Conservation (phyloP, 345 rosid genomes). For the Hibiscus tridactylites region DNA sequence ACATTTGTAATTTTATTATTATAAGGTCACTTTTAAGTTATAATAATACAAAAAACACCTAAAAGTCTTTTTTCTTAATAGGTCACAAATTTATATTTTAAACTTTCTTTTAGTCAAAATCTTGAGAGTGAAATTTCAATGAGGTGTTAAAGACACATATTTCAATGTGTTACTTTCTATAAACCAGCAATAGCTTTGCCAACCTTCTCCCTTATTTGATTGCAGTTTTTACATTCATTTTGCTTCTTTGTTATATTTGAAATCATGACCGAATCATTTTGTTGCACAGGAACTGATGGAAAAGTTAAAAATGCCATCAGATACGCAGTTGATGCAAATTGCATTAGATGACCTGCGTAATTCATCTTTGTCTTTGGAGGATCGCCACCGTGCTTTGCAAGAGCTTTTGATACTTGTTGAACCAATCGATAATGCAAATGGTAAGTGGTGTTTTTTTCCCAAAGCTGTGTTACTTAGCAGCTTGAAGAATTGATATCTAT, state of each 20-base stretch:
- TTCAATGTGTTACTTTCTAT: not conserved
- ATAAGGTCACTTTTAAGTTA: too few species aligned
- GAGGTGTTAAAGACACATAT: not conserved
- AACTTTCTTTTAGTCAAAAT: not conserved
- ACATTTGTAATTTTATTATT: too few species aligned
- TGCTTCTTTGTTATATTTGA: not conserved
- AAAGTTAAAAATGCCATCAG: conserved; percentile 77
- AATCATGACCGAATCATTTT: not conserved
- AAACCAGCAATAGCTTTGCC: not conserved
- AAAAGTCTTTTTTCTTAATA: not conserved
- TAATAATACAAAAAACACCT: too few species aligned
- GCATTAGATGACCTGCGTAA: conserved; percentile 74
- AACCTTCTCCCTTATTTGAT: not conserved
- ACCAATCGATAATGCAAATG: conserved; percentile 92
- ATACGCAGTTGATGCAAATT: conserved; percentile 68
- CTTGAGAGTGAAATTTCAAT: not conserved
- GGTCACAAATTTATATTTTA: not conserved
- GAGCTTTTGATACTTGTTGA: conserved; percentile 85
- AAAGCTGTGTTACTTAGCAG: not conserved
- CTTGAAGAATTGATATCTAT: not conserved
- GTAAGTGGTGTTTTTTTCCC: conserved; percentile 20
- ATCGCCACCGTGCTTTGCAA: conserved; percentile 67
- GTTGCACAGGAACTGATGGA: conserved; percentile 64
- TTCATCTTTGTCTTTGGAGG: conserved; percentile 60
- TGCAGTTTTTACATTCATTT: not conserved